Evolutionary conservation across 495 filamentous ascomycete species (phyloP).

Genomic region (Chaetomium cochliodes): DNA sequence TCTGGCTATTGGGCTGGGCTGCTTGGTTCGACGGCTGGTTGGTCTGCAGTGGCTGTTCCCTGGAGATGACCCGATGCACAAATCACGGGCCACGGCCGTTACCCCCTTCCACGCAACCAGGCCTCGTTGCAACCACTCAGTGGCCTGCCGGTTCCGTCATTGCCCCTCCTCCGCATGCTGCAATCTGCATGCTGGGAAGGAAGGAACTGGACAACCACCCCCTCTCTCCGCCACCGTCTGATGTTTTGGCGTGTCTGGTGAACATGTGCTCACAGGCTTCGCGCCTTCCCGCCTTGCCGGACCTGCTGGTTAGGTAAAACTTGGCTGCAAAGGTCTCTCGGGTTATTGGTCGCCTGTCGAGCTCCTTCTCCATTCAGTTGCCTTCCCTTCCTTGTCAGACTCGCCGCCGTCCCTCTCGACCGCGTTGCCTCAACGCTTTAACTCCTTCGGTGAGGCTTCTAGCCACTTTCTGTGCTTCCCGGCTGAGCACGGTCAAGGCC

Average conservation of each 20-base stretch:
- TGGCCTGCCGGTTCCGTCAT: constrained; percentile 10
- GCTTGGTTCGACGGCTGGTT: background rate
- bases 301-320: background rate
- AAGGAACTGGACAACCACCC: background rate
- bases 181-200: background rate
- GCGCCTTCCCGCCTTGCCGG: background rate
- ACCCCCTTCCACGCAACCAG: background rate
- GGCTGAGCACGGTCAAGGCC: background rate
- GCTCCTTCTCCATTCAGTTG: constrained; percentile 9
- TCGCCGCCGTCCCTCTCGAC: background rate
- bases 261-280: background rate
- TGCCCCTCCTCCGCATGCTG: background rate
- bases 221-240: background rate
- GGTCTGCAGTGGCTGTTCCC: no score
- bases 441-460: constrained; percentile 26
- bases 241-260: no score
- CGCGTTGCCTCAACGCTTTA: background rate
- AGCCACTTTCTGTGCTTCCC: constrained; percentile 23
- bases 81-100: constrained; percentile 3
- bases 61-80: background rate
- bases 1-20: background rate
- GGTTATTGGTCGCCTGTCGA: background rate
- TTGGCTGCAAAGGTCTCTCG: no score
- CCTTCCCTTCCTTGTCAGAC: background rate
- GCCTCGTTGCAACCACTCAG: background rate